Conservation (phyloP, 768 basidiomycete species). For the Russula olivacea region DNA sequence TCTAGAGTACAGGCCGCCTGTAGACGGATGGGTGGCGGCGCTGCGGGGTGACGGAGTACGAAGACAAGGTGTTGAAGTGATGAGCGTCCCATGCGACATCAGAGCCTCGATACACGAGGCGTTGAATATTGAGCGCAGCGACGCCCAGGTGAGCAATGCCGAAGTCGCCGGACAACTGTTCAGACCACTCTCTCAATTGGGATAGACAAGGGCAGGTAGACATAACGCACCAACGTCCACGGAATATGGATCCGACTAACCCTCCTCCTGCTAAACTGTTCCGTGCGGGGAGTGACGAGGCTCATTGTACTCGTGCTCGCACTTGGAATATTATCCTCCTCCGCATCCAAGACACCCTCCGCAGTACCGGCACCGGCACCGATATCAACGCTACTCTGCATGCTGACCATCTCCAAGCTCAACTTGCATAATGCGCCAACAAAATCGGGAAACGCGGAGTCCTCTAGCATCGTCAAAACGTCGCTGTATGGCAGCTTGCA, state of each 20-base stretch:
- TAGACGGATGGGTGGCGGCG: constrained; percentile 71
- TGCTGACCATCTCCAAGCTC: constrained; percentile 72
- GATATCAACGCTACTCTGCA: constrained; percentile 29
- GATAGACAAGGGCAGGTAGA: neutral
- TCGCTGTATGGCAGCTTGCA: constrained; percentile 68
- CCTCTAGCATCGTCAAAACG: constrained; percentile 85
- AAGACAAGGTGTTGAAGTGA: constrained; percentile 70
- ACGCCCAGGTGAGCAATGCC: constrained; percentile 85
- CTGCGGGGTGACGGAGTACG: constrained; percentile 45
- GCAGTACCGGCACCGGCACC: neutral
- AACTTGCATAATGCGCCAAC: constrained; percentile 71
- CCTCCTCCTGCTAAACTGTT: no score
- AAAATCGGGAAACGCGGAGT: constrained; percentile 75
- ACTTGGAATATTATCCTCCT: no score
- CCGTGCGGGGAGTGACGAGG: no score
- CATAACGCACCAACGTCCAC: constrained; percentile 58
- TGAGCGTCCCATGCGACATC: constrained; percentile 80
- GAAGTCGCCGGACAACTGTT: constrained; percentile 84
- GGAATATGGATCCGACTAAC: constrained; percentile 86
- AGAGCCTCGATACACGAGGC: constrained; percentile 76
- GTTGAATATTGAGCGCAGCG: constrained; percentile 76
- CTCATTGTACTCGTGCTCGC: no score
- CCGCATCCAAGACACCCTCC: constrained; percentile 17
- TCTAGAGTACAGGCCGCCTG: constrained; percentile 37
- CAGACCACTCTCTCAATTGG: neutral